phyloP scores from a whole-genome alignment of 768 basidiomycete species.

The Tricholoma furcatifolium region DNA sequence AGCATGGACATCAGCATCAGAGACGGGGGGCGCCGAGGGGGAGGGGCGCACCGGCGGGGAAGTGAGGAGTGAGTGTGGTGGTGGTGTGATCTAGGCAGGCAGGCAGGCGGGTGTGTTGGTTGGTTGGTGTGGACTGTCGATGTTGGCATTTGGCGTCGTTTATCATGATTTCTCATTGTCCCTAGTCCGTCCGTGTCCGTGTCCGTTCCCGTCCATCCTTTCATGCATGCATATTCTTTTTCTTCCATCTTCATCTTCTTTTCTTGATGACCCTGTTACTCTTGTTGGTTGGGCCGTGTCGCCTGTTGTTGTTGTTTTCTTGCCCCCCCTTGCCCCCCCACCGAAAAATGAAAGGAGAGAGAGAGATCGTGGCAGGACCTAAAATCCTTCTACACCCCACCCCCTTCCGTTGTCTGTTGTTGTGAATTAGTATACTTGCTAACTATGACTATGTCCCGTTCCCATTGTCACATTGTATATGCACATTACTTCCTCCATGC shows the following conservation, averaged over 20 bases:
- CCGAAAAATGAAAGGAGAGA: neutral
- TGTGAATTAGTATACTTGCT: too few species aligned
- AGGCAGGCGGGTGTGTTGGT: too few species aligned
- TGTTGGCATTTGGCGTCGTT: too few species aligned
- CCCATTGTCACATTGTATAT: too few species aligned
- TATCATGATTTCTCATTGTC: neutral
- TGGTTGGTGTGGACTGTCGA: neutral
- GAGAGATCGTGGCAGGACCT: neutral
- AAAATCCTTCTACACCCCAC: too few species aligned
- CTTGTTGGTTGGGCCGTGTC: neutral
- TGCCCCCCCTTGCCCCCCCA: neutral
- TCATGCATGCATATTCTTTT: neutral
- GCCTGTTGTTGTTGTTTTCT: neutral
- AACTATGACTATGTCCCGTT: too few species aligned
- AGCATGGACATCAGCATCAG: slow-evolving; percentile 8
- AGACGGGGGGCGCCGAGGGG: slow-evolving; percentile 30
- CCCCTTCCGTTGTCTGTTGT: too few species aligned
- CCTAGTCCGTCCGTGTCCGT: neutral
- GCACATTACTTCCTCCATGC: neutral
- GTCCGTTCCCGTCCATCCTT: too few species aligned
- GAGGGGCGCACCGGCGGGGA: slow-evolving; percentile 27
- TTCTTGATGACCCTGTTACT: neutral
- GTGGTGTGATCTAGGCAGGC: neutral
- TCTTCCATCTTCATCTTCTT: too few species aligned
- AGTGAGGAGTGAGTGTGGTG: slow-evolving; percentile 12